Percentiles rank a stretch among this genome's conserved stretches.
Conservation (phyloP, 1,284 basidiomycete genomes). For the Pterula multifida region DNA sequence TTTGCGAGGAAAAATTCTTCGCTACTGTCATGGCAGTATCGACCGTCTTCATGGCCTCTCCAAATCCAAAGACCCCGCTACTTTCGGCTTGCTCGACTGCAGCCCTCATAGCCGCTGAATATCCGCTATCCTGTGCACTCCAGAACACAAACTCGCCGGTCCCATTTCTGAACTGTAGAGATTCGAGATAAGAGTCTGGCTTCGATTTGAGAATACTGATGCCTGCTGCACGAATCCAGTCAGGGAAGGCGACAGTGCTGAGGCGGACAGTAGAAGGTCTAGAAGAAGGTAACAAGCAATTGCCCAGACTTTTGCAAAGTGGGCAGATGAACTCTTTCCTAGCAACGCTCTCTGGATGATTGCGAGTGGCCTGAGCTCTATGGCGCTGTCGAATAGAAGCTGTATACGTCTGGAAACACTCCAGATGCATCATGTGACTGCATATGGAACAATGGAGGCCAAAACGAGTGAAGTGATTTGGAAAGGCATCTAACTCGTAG, state of each 20-base stretch:
- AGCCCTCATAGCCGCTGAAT: conserved; percentile 40
- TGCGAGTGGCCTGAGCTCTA: conserved; percentile 80
- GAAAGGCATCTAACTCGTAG: conserved; percentile 40
- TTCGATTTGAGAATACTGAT: conserved; percentile 73
- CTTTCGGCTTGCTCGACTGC: conserved; percentile 29
- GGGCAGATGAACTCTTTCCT: conserved; percentile 96
- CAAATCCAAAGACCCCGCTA: conserved; percentile 16
- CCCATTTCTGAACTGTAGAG: conserved; percentile 61
- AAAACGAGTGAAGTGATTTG: conserved; percentile 60
- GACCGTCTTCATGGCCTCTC: conserved; percentile 60
- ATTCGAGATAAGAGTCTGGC: conserved; percentile 56
- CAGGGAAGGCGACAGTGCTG: conserved; percentile 53
- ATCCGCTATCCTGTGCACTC: conserved; percentile 66
- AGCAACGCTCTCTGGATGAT: conserved; percentile 89
- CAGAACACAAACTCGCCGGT: conserved; percentile 80
- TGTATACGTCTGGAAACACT: conserved; percentile 89
- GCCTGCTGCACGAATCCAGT: conserved; percentile 73
- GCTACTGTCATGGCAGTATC: conserved; percentile 64
- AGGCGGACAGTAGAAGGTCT: conserved; percentile 31
- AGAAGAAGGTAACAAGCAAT: conserved; percentile 81
- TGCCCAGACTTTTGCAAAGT: conserved; percentile 95
- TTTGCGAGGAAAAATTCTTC: conserved; percentile 62
- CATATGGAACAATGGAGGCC: conserved; percentile 87
- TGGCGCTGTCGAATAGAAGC: conserved; percentile 83
- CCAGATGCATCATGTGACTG: conserved; percentile 95